A percentile compares a stretch with the other conserved stretches of the same genome.
phyloP scores from a whole-genome alignment of 768 basidiomycete genomes.

The Gymnopilus dilepis region DNA sequence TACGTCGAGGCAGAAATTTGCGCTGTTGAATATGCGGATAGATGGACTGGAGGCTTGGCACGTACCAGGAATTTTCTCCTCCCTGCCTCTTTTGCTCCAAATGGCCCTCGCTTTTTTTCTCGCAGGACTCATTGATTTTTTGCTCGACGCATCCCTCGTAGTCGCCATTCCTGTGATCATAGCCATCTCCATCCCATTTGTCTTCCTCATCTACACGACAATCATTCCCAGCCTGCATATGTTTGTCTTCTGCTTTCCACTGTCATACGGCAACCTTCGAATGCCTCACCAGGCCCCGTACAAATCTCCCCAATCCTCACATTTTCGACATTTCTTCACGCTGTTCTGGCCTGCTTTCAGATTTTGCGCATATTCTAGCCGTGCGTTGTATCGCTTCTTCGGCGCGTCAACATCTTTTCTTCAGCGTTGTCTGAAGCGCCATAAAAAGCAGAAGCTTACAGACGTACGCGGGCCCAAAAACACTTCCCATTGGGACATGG shows the following conservation, averaged over 20 bases:
- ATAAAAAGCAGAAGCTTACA: too few relatives aligned
- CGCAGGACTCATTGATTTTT: conserved; percentile 28
- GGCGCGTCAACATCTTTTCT: background rate
- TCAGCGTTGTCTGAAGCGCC: background rate
- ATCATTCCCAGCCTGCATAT: conserved; percentile 30
- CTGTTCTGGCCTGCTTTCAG: background rate
- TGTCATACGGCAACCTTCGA: background rate
- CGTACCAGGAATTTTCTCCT: conserved; percentile 29
- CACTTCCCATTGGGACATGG: too few relatives aligned
- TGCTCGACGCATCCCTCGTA: conserved; percentile 24
- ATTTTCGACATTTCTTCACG: background rate
- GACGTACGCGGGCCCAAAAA: background rate
- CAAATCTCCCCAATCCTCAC: background rate
- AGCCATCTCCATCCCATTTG: conserved; percentile 21
- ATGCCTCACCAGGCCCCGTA: conserved; percentile 2
- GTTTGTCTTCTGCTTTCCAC: conserved; percentile 8
- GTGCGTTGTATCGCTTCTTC: background rate
- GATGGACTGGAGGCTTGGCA: conserved; percentile 32
- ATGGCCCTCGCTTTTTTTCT: conserved; percentile 34
- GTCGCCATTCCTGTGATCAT: conserved; percentile 27
- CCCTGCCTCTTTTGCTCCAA: conserved; percentile 33
- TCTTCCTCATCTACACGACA: conserved; percentile 28
- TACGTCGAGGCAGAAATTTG: conserved; percentile 11
- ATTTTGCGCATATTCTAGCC: background rate
- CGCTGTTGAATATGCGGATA: conserved; percentile 29